These are phyloP conservation scores for Meira nashicola DNA, from an alignment of 1,284 basidiomycete species.

Conservation along the genomic window DNA sequence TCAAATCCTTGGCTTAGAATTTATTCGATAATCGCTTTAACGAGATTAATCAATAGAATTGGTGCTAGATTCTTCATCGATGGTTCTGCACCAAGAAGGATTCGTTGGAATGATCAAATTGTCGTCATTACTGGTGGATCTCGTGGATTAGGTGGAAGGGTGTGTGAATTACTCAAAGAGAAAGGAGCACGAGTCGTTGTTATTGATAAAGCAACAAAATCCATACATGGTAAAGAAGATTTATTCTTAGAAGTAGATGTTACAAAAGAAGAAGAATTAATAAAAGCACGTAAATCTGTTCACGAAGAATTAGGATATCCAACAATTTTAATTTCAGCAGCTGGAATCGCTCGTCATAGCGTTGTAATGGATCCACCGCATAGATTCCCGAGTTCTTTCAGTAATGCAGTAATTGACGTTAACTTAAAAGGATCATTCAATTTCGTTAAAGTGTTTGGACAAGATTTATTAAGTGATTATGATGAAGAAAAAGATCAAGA, in stretches of 20 bases:
- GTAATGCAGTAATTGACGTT: conserved; percentile 28
- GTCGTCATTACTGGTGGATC: conserved; percentile 37
- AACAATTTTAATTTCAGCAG: conserved; percentile 32
- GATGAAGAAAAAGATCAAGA: conserved; percentile 14
- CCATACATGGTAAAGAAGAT: conserved; percentile 26
- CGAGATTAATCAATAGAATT: conserved; percentile 29
- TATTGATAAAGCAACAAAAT: conserved; percentile 27
- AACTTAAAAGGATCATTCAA: conserved; percentile 32
- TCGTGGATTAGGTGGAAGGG: conserved; percentile 32
- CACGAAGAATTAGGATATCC: conserved; percentile 24
- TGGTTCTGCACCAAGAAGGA: conserved; percentile 15
- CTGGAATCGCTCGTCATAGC: conserved; percentile 29
- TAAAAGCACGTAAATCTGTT: conserved; percentile 23
- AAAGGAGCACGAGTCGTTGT: conserved; percentile 33
- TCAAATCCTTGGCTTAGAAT: conserved; percentile 7
- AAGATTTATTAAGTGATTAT: conserved; percentile 32
- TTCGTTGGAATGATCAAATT: conserved; percentile 30
- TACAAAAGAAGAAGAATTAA: conserved; percentile 29
- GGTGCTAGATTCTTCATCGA: conserved; percentile 28
- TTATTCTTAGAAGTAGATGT: conserved; percentile 33
- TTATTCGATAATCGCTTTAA: conserved; percentile 21
- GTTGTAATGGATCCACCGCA: conserved; percentile 34
- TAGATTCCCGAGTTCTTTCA: conserved; percentile 22
- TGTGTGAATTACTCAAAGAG: conserved; percentile 21
- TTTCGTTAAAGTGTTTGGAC: conserved; percentile 35